These are phyloP conservation scores for Biscutella laevigata DNA, from an alignment of 441 rosid genomes.

Conservation along the genomic window DNA sequence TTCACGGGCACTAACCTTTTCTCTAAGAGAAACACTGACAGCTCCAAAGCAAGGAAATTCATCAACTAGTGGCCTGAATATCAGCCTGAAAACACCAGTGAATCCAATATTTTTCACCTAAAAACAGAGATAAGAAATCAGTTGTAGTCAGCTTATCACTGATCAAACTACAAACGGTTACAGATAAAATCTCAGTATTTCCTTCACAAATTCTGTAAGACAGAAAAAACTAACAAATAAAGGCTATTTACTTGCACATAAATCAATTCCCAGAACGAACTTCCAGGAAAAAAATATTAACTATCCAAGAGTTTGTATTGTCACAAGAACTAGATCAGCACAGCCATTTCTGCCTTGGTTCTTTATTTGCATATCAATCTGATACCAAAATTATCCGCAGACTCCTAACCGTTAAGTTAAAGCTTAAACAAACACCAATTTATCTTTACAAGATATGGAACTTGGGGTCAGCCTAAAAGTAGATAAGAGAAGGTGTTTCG, in stretches of 20 bases:
- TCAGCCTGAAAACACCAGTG: constrained; percentile 97
- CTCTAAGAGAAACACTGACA: constrained; percentile 73
- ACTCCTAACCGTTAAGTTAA: background rate
- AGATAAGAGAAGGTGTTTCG: background rate
- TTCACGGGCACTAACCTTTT: constrained; percentile 44
- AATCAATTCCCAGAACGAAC: background rate
- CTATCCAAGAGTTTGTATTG: background rate
- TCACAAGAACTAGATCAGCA: background rate
- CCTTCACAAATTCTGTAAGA: background rate
- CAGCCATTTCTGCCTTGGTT: too few relatives aligned
- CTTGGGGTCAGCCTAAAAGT: too few relatives aligned
- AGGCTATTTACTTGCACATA: background rate
- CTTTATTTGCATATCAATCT: too few relatives aligned
- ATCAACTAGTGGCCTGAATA: constrained; percentile 85
- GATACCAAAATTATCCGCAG: background rate
- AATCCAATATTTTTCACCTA: constrained; percentile 91
- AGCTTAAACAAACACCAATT: background rate
- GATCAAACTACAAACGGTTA: background rate
- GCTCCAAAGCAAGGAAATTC: constrained; percentile 99
- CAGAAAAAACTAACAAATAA: background rate
- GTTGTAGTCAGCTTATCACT: constrained; percentile 1
- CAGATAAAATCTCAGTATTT: background rate
- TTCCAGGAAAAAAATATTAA: background rate
- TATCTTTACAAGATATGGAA: too few relatives aligned
- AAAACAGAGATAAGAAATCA: constrained; percentile 18